Conservation (phyloP, 1,284 basidiomycete species). For the Melampsora americana region DNA sequence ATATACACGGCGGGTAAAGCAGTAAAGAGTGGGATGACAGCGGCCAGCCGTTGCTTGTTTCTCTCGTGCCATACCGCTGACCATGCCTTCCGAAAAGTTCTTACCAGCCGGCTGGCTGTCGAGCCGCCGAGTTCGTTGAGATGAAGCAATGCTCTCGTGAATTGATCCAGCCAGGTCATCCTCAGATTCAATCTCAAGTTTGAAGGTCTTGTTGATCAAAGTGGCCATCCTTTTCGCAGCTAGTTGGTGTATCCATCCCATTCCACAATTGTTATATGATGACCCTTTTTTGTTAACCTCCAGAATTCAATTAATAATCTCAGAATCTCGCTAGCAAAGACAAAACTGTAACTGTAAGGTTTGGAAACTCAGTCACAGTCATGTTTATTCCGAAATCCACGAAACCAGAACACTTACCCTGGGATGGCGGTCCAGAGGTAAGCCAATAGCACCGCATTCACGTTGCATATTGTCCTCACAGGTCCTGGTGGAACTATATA, state of each 20-base stretch:
- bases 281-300: neutral
- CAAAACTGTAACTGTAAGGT: constrained; percentile 18
- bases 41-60: too few species aligned
- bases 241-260: too few species aligned
- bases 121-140: neutral
- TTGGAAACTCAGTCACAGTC: neutral
- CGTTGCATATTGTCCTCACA: constrained; percentile 26
- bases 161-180: too few species aligned
- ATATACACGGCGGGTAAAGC: too few species aligned
- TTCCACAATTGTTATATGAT: neutral
- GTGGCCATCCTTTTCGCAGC: neutral
- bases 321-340: constrained; percentile 26
- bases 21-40: too few species aligned
- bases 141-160: too few species aligned
- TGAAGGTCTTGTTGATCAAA: neutral
- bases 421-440: constrained; percentile 34
- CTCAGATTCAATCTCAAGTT: too few species aligned
- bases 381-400: neutral
- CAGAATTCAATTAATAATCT: constrained; percentile 24
- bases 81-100: constrained; percentile 8
- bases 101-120: neutral
- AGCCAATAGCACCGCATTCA: constrained; percentile 39
- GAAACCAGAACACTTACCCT: constrained; percentile 4
- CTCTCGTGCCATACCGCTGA: neutral
- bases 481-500: constrained; percentile 27